Evolutionary conservation across 495 filamentous ascomycete genomes (phyloP), one percentile per base, ranked within the genome.

Genomic region (Tuber magnatum): DNA sequence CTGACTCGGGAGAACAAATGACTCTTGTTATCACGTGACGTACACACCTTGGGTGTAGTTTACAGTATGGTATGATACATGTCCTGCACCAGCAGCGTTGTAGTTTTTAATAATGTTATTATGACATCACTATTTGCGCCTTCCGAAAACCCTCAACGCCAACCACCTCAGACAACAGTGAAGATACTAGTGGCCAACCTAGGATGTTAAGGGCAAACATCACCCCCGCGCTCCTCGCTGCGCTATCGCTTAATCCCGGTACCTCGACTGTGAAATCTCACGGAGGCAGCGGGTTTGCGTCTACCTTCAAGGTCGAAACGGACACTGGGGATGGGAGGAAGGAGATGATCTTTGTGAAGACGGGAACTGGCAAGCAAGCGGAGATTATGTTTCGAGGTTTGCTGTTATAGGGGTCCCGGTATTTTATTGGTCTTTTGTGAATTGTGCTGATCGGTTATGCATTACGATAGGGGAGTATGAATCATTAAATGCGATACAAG

Each of bases 261-360:
- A 87, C 89, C 61, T 84, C 87, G 73, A 89, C 86, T 71, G 85
- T 93, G 35, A 83, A 88, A 0, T 85, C 87, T 40, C 87, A 92
- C 76, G 93, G 93, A 61, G 89, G 90, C 48, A 89, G 88, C 12
- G 91, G 91, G 39, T 95, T 94, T 84, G 87, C 91, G 24, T 91
- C 87, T 38, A 94, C 93, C 38, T 88, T 87, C 76, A 90, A 90
- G 74, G 87, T 97, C 40, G 88, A 85, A 51, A 87, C 88, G 46
- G 82, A 84, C 43, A 83, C 81, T 44, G 77, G 76, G 40, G 82
- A 87, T 48, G 88, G 89, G 61, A 84, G 86, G 78, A 85, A 89
- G 48, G 87, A 88, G 43, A 84, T 85, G 20, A 94, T 89, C 84
- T 97, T 97, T 81, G 86, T 97, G 82, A 97, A 97, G 83, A 94